These are phyloP conservation scores for Hericium erinaceus DNA, from an alignment of 768 basidiomycete species.

Conservation along the genomic window DNA sequence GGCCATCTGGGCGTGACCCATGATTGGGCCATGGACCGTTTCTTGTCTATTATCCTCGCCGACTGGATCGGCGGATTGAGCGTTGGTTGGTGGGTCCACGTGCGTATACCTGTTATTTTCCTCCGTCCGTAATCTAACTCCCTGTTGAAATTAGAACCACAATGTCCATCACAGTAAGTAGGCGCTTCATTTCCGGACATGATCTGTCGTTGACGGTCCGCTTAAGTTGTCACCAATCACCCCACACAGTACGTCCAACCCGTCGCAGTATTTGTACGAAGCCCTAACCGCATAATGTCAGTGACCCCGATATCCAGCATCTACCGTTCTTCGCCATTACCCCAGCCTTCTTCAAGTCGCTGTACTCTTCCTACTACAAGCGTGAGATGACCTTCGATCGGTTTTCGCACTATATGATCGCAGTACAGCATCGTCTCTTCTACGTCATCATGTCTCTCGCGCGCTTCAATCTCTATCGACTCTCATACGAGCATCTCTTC, in stretches of 20 bases:
- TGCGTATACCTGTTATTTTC: conserved; percentile 36
- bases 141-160: conserved; percentile 53
- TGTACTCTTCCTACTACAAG: conserved; percentile 95
- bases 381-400: conserved; percentile 74
- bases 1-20: conserved; percentile 94
- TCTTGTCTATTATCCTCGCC: conserved; percentile 72
- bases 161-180: conserved; percentile 91
- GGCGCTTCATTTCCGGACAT: not conserved
- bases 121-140: not conserved
- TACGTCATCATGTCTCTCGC: conserved; percentile 86
- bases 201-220: conserved; percentile 3
- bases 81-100: conserved; percentile 96
- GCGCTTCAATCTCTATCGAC: conserved; percentile 89
- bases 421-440: conserved; percentile 86
- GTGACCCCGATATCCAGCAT: conserved; percentile 80
- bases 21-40: conserved; percentile 69
- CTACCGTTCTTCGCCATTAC: conserved; percentile 94
- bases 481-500: conserved; percentile 72
- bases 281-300: conserved; percentile 20
- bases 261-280: not conserved
- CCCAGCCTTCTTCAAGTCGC: conserved; percentile 70
- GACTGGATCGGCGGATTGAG: conserved; percentile 89
- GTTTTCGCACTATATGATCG: conserved; percentile 53
- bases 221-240: conserved; percentile 89
- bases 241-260: conserved; percentile 70